Evolutionary conservation across 352 stramenopile species (phyloP), one percentile per base, ranked within the genome.

Genomic region (Pythium inflatum): DNA sequence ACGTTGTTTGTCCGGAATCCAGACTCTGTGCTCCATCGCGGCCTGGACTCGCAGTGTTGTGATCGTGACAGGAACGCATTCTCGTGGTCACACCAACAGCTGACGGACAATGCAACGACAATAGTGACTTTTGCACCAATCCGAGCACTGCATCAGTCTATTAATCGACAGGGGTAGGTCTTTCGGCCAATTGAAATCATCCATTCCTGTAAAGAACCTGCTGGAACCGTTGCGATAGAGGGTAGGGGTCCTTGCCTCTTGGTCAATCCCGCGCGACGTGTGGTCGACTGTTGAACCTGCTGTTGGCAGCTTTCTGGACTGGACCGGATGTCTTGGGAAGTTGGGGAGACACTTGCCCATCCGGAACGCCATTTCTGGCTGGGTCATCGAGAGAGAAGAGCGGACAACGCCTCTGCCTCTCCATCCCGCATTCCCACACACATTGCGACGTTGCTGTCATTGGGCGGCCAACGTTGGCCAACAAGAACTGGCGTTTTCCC

Each of bases 401-500:
- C n/a, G n/a, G n/a, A n/a, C n/a, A n/a, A n/a, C n/a, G n/a, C n/a
- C n/a, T n/a, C n/a, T n/a, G n/a, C n/a, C n/a, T n/a, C n/a, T n/a
- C n/a, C n/a, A n/a, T n/a, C n/a, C n/a, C n/a, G n/a, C n/a, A n/a
- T n/a, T n/a, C n/a, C n/a, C n/a, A n/a, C n/a, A n/a, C n/a, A n/a
- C n/a, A n/a, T n/a, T n/a, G n/a, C n/a, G n/a, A n/a, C n/a, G n/a
- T n/a, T n/a, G n/a, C n/a, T n/a, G n/a, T n/a, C n/a, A n/a, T n/a
- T n/a, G n/a, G n/a, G n/a, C n/a, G n/a, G n/a, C n/a, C n/a, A n/a
- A n/a, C n/a, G n/a, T n/a, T n/a, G n/a, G n/a, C n/a, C n/a, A n/a
- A n/a, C n/a, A n/a, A n/a, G n/a, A 65, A 65, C 57, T 65, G 57
- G 57, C 57, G 43, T 56, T 65, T 43, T 65, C n/a, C n/a, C n/a